Evolutionary conservation across 2,329 filamentous ascomycete species (phyloP).

Genomic region (Lachnellula suecica): DNA sequence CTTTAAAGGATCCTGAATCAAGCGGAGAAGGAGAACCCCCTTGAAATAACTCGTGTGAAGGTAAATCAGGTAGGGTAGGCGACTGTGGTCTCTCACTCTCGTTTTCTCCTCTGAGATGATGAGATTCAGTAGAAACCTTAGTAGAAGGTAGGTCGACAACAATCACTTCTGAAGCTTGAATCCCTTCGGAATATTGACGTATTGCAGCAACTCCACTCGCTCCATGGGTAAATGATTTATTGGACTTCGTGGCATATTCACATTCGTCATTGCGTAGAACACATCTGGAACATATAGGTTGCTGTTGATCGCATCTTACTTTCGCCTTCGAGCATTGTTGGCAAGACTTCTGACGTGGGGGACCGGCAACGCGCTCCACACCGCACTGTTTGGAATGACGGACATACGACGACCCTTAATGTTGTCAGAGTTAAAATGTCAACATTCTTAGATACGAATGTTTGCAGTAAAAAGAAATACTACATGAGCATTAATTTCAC

Average conservation of each 20-base stretch:
- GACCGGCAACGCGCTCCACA: background rate
- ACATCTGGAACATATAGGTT: constrained; percentile 29
- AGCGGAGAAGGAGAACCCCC: background rate
- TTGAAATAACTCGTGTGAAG: background rate
- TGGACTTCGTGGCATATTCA: constrained; percentile 14
- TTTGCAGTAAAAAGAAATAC: background rate
- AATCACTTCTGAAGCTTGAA: too few species aligned
- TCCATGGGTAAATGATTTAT: background rate
- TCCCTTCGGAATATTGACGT: too few species aligned
- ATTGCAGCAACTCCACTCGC: background rate
- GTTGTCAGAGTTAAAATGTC: background rate
- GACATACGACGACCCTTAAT: constrained; percentile 6
- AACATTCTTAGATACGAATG: background rate
- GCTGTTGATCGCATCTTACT: constrained; percentile 28
- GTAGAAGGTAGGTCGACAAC: too few species aligned
- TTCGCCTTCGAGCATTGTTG: constrained; percentile 29
- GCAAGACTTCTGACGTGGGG: constrained; percentile 29
- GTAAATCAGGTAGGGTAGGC: background rate
- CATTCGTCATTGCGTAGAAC: constrained; percentile 19
- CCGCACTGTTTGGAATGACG: constrained; percentile 9
- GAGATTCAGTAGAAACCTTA: too few species aligned
- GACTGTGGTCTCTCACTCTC: background rate
- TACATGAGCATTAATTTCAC: too few species aligned
- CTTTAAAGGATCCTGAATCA: background rate
- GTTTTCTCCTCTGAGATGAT: too few species aligned